Conservation (phyloP, 495 filamentous ascomycete genomes). For the Oidiodendron maius region DNA sequence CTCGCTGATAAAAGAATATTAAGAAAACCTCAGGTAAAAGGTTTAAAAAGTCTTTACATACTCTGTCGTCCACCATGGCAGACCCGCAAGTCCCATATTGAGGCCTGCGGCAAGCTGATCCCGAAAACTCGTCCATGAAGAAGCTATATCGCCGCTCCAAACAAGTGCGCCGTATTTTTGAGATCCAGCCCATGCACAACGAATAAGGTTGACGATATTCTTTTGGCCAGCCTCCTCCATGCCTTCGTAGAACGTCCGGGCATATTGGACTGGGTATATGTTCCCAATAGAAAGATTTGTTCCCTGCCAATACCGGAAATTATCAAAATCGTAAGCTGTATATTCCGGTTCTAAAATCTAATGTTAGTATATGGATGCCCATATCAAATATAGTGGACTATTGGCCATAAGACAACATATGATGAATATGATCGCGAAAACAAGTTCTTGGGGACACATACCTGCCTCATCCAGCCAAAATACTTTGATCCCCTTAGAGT, state of each 20-base stretch:
- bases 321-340: slow-evolving; percentile 52
- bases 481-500: slow-evolving; percentile 46
- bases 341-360: slow-evolving; percentile 57
- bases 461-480: slow-evolving; percentile 60
- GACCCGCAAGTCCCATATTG: slow-evolving; percentile 51
- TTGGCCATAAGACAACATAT: too few species aligned
- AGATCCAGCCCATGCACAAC: slow-evolving; percentile 54
- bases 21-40: neutral
- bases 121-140: slow-evolving; percentile 46
- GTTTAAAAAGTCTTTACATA: neutral
- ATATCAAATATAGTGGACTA: neutral
- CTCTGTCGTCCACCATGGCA: slow-evolving; percentile 40
- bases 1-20: too few species aligned
- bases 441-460: neutral
- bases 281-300: slow-evolving; percentile 48
- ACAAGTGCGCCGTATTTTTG: slow-evolving; percentile 55
- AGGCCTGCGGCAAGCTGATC: slow-evolving; percentile 51
- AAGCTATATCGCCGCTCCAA: slow-evolving; percentile 54
- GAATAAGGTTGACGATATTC: slow-evolving; percentile 50
- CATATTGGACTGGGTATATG: slow-evolving; percentile 49
- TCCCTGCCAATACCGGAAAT: slow-evolving; percentile 50
- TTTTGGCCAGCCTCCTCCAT: slow-evolving; percentile 37
- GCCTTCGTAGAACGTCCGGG: slow-evolving; percentile 51
- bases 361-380: neutral
- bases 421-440: neutral